A percentile compares a stretch with the other conserved stretches of the same genome.
Evolutionary conservation across 805 yeast species (phyloP).

Genomic region (Phaffomyces opuntiae): DNA sequence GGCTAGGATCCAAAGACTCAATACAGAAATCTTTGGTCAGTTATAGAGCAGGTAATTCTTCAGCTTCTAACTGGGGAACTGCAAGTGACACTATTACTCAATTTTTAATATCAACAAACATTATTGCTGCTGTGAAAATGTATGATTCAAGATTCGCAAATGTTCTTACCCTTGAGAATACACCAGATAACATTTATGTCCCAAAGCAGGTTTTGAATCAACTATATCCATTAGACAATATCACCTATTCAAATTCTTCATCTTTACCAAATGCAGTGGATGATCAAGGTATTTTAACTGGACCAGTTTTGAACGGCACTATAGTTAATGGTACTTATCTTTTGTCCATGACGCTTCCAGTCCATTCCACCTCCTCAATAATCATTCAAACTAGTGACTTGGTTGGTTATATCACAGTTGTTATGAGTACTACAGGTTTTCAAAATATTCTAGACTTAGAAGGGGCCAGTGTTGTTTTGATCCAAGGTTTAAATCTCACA

Average conservation of each 20-base stretch:
- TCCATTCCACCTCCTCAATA: conserved; percentile 68
- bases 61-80: conserved; percentile 39
- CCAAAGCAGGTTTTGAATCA: conserved; percentile 27
- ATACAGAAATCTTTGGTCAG: conserved; percentile 54
- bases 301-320: conserved; percentile 49
- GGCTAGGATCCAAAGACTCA: conserved; percentile 55
- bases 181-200: conserved; percentile 30
- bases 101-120: conserved; percentile 56
- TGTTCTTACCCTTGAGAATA: conserved; percentile 38
- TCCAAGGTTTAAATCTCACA: conserved; percentile 14
- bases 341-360: conserved; percentile 73
- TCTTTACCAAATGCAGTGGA: conserved; percentile 35
- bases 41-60: conserved; percentile 67
- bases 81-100: conserved; percentile 47
- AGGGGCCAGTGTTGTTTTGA: conserved; percentile 25
- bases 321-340: conserved; percentile 30
- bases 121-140: conserved; percentile 55
- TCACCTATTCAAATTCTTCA: conserved; percentile 23
- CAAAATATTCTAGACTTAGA: conserved; percentile 33
- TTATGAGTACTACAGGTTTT: conserved; percentile 40
- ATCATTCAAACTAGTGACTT: conserved; percentile 40
- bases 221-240: conserved; percentile 41
- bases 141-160: conserved; percentile 53
- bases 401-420: conserved; percentile 65
- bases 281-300: conserved; percentile 47